A percentile compares a stretch with the other conserved stretches of the same genome.
Conservation (phyloP, 169 alveolate genomes). For the Babesia ovata region DNA sequence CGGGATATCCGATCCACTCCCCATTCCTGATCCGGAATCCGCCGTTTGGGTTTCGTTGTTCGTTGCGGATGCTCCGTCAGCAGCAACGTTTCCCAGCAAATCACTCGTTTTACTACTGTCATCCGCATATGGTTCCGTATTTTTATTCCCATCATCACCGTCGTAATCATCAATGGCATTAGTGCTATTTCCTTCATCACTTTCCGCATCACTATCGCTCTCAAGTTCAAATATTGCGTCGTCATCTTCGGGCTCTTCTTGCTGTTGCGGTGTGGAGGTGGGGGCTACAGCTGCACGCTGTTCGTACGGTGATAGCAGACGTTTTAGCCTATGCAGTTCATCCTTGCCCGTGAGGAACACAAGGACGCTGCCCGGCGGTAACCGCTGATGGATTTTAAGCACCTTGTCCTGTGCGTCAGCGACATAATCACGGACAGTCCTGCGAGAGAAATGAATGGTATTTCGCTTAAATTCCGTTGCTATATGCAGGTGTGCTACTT, state of each 20-base stretch:
- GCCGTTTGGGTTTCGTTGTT: neutral
- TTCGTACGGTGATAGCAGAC: constrained; percentile 69
- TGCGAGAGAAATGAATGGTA: constrained; percentile 71
- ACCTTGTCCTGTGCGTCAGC: constrained; percentile 77
- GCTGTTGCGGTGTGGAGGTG: neutral
- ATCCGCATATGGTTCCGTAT: constrained; percentile 30
- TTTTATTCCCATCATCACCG: constrained; percentile 42
- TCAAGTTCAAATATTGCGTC: constrained; percentile 64
- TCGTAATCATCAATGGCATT: neutral
- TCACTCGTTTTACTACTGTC: constrained; percentile 38
- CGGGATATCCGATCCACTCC: too few relatives aligned
- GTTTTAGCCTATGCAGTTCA: constrained; percentile 89
- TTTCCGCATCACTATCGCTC: constrained; percentile 57
- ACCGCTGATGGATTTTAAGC: constrained; percentile 87
- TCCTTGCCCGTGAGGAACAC: constrained; percentile 96
- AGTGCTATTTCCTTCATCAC: neutral
- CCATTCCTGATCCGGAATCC: too few relatives aligned
- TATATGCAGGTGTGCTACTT: constrained; percentile 62
- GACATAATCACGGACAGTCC: constrained; percentile 66
- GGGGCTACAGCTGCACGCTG: neutral
- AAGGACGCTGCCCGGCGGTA: constrained; percentile 98
- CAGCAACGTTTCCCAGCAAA: constrained; percentile 2
- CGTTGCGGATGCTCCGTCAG: neutral
- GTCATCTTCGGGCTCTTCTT: constrained; percentile 38
- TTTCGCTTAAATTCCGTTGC: constrained; percentile 56